Evolutionary conservation across 2,329 filamentous ascomycete genomes (phyloP).

Genomic region (Onygenales sp.): DNA sequence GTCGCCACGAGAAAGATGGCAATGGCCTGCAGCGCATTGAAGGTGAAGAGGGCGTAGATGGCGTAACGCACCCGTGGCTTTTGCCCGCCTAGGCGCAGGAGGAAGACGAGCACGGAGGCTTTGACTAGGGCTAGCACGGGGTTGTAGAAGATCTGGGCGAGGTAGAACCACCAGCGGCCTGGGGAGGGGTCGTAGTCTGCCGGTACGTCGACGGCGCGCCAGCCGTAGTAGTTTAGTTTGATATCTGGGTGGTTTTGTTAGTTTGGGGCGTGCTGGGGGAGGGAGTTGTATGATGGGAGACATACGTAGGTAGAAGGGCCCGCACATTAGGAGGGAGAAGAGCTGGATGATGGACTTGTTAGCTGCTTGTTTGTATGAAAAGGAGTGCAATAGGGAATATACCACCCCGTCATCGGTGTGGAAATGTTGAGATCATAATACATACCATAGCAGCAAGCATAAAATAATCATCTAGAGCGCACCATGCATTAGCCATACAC

Average conservation of each 20-base stretch:
- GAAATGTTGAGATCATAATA: too few species aligned
- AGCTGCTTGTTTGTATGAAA: too few species aligned
- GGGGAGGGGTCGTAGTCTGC: neutral
- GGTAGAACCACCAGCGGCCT: neutral
- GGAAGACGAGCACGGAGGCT: slow-evolving; percentile 2
- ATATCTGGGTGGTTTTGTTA: neutral
- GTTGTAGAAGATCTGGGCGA: slow-evolving; percentile 2
- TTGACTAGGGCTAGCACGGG: slow-evolving; percentile 1
- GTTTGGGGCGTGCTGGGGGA: neutral
- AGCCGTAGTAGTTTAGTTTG: neutral
- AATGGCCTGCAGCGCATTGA: slow-evolving; percentile 27
- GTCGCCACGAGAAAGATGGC: slow-evolving; percentile 29
- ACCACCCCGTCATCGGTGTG: too few species aligned
- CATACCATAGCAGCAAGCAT: too few species aligned
- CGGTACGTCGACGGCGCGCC: neutral
- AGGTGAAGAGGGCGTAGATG: neutral
- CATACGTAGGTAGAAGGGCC: neutral
- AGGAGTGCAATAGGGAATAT: too few species aligned
- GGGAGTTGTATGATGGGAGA: neutral
- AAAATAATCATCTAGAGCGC: too few species aligned
- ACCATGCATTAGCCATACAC: neutral
- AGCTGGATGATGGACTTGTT: neutral
- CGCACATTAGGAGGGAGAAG: neutral
- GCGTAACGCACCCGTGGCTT: neutral
- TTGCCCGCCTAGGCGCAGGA: neutral